phyloP scores from a whole-genome alignment of 495 filamentous ascomycete species.

The Clohesyomyces aquaticus region DNA sequence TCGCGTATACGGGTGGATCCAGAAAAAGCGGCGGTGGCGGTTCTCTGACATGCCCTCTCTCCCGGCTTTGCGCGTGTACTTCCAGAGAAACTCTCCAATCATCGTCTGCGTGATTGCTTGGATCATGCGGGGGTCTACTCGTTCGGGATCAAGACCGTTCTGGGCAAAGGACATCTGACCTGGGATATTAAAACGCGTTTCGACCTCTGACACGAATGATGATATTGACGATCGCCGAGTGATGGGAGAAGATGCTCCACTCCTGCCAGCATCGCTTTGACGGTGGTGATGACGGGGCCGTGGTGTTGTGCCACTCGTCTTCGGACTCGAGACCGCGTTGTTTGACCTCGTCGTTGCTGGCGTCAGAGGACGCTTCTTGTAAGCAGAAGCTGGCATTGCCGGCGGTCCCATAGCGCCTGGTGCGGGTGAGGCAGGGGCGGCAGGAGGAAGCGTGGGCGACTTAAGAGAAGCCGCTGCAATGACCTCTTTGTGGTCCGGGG shows the following conservation, averaged over 20 bases:
- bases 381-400: slow-evolving; percentile 77
- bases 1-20: slow-evolving; percentile 97
- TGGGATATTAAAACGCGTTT: slow-evolving; percentile 80
- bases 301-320: slow-evolving; percentile 58
- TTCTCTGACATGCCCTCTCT: slow-evolving; percentile 84
- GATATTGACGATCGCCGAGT: slow-evolving; percentile 81
- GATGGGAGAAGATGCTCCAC: slow-evolving; percentile 56
- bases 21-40: slow-evolving; percentile 93
- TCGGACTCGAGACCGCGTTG: slow-evolving; percentile 32
- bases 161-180: slow-evolving; percentile 59
- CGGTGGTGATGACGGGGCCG: slow-evolving; percentile 48
- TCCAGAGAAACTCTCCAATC: slow-evolving; percentile 99
- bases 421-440: slow-evolving; percentile 31
- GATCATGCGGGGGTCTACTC: slow-evolving; percentile 95
- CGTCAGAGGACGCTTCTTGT: slow-evolving; percentile 71
- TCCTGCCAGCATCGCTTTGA: slow-evolving; percentile 52
- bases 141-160: slow-evolving; percentile 59
- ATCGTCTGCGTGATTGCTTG: slow-evolving; percentile 99
- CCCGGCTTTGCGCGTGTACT: slow-evolving; percentile 92
- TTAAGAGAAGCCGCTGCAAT: slow-evolving; percentile 75
- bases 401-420: slow-evolving; percentile 79
- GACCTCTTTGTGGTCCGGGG: slow-evolving; percentile 76
- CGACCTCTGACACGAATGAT: slow-evolving; percentile 92
- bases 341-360: slow-evolving; percentile 51
- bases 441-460: slow-evolving; percentile 38